phyloP scores from a whole-genome alignment of 805 yeast species.

The Barnettozyma pratensis region DNA sequence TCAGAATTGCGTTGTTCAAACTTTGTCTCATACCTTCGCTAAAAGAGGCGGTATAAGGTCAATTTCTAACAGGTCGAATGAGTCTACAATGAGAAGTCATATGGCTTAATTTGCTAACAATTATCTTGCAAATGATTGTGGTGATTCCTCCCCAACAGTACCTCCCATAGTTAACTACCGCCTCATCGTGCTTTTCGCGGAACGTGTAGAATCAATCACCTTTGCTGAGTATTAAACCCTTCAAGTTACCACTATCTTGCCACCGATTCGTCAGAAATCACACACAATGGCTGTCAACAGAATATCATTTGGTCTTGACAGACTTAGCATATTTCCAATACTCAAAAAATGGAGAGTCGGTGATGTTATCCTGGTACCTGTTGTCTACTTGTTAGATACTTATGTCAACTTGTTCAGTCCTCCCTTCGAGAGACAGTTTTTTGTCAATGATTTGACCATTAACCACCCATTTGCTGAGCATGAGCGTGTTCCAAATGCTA shows the following conservation, averaged over 20 bases:
- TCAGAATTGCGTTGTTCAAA: no score
- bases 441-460: conserved; percentile 67
- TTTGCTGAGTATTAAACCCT: neutral
- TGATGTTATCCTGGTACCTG: conserved; percentile 29
- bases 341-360: conserved; percentile 35
- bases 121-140: no score
- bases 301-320: conserved; percentile 21
- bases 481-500: conserved; percentile 62
- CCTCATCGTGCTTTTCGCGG: no score
- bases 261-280: neutral
- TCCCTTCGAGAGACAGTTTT: conserved; percentile 80
- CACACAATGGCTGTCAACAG: conserved; percentile 23
- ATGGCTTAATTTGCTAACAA: neutral
- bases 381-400: conserved; percentile 27
- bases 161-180: no score
- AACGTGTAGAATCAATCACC: no score
- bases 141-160: no score
- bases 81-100: neutral
- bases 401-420: conserved; percentile 29
- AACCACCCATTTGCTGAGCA: conserved; percentile 75
- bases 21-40: no score
- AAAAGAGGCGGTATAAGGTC: no score
- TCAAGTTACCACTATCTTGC: neutral
- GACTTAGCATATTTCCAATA: conserved; percentile 17
- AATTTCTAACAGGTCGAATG: no score